Conservation (phyloP, 2,329 filamentous ascomycete species). For the Falciphora oryzae region DNA sequence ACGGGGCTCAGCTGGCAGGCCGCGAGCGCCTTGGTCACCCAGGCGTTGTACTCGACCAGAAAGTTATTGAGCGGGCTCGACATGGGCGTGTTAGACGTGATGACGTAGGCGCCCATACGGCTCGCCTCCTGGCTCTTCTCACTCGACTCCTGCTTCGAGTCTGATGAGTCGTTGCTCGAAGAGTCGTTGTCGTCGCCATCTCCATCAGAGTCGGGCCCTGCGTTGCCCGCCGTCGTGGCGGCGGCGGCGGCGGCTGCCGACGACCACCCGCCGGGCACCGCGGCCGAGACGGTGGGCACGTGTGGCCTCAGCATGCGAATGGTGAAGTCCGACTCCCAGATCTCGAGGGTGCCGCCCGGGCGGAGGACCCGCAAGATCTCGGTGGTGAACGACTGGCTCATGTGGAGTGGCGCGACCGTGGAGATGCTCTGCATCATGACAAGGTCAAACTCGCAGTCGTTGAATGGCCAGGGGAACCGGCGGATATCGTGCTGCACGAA, state of each 20-base stretch:
- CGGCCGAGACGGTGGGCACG: conserved; percentile 48
- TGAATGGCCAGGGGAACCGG: conserved; percentile 68
- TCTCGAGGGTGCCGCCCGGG: conserved; percentile 73
- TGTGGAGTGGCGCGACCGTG: conserved; percentile 55
- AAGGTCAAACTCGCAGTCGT: conserved; percentile 75
- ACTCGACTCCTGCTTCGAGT: conserved; percentile 31
- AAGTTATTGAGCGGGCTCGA: conserved; percentile 75
- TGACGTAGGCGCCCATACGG: conserved; percentile 71
- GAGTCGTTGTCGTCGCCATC: conserved; percentile 18
- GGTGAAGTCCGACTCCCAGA: conserved; percentile 85
- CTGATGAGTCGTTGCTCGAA: conserved; percentile 27
- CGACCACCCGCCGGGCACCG: conserved; percentile 6
- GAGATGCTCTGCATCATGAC: conserved; percentile 83
- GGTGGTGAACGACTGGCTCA: conserved; percentile 52
- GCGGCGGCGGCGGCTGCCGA: conserved; percentile 11
- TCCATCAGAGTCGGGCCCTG: conserved; percentile 23
- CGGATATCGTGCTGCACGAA: conserved; percentile 87
- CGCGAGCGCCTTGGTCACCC: conserved; percentile 73
- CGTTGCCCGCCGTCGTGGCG: conserved; percentile 19
- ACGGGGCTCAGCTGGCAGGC: conserved; percentile 62
- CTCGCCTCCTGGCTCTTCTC: conserved; percentile 60
- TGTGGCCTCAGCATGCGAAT: conserved; percentile 80
- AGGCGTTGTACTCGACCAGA: conserved; percentile 75
- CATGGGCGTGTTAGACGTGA: conserved; percentile 78
- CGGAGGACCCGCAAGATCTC: conserved; percentile 73